phyloP scores from a whole-genome alignment of 345 rosid genomes.

The Camelina laxa region DNA sequence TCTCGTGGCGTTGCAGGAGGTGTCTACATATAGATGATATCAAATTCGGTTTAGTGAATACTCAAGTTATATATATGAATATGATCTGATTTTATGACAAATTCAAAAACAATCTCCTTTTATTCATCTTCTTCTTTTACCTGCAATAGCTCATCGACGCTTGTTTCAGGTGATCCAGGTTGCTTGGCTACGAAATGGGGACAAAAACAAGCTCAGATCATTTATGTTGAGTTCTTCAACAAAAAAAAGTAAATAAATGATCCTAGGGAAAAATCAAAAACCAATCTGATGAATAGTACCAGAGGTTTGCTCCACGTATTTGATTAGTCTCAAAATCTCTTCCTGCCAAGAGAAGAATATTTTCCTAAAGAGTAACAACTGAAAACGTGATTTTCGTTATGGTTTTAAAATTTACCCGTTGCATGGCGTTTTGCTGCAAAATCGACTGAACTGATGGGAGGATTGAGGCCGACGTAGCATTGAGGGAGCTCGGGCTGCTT shows the following conservation, averaged over 20 bases:
- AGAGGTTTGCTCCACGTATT: constrained; percentile 73
- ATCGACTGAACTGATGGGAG: constrained; percentile 80
- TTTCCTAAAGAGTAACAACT: neutral
- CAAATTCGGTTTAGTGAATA: neutral
- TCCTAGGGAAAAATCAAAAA: neutral
- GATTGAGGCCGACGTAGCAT: constrained; percentile 51
- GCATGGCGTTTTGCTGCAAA: constrained; percentile 80
- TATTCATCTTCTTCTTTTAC: constrained; percentile 43
- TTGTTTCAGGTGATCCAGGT: constrained; percentile 58
- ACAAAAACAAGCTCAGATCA: constrained; percentile 31
- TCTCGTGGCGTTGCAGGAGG: constrained; percentile 63
- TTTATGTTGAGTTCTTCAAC: constrained; percentile 21
- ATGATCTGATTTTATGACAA: constrained; percentile 6
- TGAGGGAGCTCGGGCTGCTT: constrained; percentile 56
- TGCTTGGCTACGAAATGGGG: constrained; percentile 62
- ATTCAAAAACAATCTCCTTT: neutral
- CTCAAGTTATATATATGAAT: neutral
- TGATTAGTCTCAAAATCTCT: constrained; percentile 84
- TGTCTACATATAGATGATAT: constrained; percentile 52
- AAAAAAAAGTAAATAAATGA: neutral
- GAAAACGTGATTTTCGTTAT: neutral
- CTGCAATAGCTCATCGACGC: constrained; percentile 63
- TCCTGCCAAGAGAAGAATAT: constrained; percentile 63
- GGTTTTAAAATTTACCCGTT: constrained; percentile 59
- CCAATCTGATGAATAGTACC: constrained; percentile 53